phyloP scores from a whole-genome alignment of 164 flowering plant genomes.

The Vitis vinifera region DNA sequence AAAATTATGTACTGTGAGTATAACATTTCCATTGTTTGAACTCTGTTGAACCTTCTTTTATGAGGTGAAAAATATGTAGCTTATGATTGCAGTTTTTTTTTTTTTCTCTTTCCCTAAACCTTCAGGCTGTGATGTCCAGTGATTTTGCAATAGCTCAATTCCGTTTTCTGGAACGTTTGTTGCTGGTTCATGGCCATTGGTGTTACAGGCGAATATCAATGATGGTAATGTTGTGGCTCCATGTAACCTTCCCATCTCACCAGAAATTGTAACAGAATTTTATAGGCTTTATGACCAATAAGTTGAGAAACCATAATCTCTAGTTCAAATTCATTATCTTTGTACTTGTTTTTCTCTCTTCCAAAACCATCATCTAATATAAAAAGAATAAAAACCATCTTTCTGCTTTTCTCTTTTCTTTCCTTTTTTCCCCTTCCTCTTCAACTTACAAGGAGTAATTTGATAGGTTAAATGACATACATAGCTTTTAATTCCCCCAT shows the following conservation, averaged over 20 bases:
- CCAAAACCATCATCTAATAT: too few relatives aligned
- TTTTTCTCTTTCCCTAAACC: neutral
- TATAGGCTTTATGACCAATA: too few relatives aligned
- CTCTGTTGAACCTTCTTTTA: too few relatives aligned
- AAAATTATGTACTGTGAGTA: too few relatives aligned
- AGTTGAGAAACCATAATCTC: neutral
- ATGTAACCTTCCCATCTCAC: neutral
- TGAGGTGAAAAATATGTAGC: neutral
- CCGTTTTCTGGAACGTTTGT: constrained; percentile 69
- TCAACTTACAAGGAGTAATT: too few relatives aligned
- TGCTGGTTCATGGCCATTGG: constrained; percentile 95
- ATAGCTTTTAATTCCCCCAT: too few relatives aligned
- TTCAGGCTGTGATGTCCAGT: constrained; percentile 83
- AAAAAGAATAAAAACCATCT: too few relatives aligned
- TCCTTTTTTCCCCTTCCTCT: too few relatives aligned
- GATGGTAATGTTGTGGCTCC: constrained; percentile 55
- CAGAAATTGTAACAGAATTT: neutral
- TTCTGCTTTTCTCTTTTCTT: too few relatives aligned
- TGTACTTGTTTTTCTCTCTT: too few relatives aligned
- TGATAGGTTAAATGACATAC: too few relatives aligned
- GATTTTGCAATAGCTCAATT: constrained; percentile 85
- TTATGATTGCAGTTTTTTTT: neutral
- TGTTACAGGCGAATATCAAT: constrained; percentile 77
- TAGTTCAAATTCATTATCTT: neutral
- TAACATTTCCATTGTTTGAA: too few relatives aligned